Evolutionary conservation across 2,329 filamentous ascomycete genomes (phyloP).

Genomic region (Fusarium graminum): DNA sequence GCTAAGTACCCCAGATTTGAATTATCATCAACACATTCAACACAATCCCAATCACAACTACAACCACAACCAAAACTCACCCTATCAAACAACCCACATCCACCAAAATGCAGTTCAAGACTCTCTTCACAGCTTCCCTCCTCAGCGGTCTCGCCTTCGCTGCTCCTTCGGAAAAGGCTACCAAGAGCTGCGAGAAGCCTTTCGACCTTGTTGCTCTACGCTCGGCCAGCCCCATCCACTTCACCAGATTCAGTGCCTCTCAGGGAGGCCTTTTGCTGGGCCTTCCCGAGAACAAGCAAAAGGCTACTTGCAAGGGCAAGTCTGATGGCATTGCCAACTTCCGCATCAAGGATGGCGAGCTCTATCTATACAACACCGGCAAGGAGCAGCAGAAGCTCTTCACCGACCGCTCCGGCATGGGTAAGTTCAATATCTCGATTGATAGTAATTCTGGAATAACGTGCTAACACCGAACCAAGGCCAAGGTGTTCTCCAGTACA

Average conservation of each 20-base stretch:
- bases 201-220: constrained; percentile 65
- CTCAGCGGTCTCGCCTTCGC: constrained; percentile 33
- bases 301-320: constrained; percentile 62
- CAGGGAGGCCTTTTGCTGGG: constrained; percentile 59
- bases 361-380: constrained; percentile 61
- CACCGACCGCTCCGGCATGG: constrained; percentile 71
- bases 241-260: constrained; percentile 59
- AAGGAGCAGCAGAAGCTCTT: constrained; percentile 62
- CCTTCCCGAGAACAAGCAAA: constrained; percentile 54
- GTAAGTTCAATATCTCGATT: constrained; percentile 50
- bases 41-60: not conserved
- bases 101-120: constrained; percentile 47
- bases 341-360: constrained; percentile 56
- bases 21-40: not conserved
- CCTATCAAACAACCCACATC: not conserved
- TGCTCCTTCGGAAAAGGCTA: constrained; percentile 16
- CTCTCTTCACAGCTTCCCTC: constrained; percentile 37
- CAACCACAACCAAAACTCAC: not conserved
- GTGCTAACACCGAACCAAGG: constrained; percentile 50
- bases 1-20: not conserved
- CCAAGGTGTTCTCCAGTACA: constrained; percentile 67
- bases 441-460: fast-evolving
- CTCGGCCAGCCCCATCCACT: constrained; percentile 64
- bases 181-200: constrained; percentile 4
- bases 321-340: constrained; percentile 62